Evolutionary conservation across 2,329 filamentous ascomycete species (phyloP), one percentile per base, ranked within the genome.

Genomic region (Fusarium haematococcum): DNA sequence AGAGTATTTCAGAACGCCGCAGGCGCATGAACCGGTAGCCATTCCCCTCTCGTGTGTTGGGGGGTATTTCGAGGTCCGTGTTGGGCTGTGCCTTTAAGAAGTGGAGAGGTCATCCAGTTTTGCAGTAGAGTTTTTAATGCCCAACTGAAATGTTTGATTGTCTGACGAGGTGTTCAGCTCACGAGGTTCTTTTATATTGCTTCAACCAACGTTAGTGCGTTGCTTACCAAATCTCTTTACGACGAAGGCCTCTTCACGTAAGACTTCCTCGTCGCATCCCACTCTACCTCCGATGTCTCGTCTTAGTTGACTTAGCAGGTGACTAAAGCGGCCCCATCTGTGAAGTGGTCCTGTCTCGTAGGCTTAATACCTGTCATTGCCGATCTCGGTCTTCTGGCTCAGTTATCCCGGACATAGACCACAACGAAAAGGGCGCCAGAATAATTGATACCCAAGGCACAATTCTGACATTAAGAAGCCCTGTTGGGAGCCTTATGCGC

Each of bases 61-160:
- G 14, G 13, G 14, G 14, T 18, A 16, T 37, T 37, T 37, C 14
- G 33, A 35, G 13, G 37, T 39, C 16, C 1, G 16, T 18, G 6
- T 18, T 10, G 16, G 16, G 37, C 18, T n/a, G 8, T 10, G 16
- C 8, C 4, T 41, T 6, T 8, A 11, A n/a, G 9, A 5, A n/a
- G 18, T 8, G n/a, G 37, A 8, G 6, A n/a, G 2, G 2, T n/a
- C 18, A n/a, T 2, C 37, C 16, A 39, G 8, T 18, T 39, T n/a
- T 8, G 5, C 8, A n/a, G 18, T 39, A 8, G 37, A n/a, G 4
- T n/a, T n/a, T 39, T 1, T 7, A 39, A 16, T 7, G 37, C 8
- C 16, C 18, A 39, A 10, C 8, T 1, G 4, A n/a, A 39, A 10
- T n/a, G 0, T n/a, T 1, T 10, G 16, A 10, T 8, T n/a, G 16